Base-by-base conservation (phyloP, 1,139 yeast species). In the Sugiyamaella novakii region DNA sequence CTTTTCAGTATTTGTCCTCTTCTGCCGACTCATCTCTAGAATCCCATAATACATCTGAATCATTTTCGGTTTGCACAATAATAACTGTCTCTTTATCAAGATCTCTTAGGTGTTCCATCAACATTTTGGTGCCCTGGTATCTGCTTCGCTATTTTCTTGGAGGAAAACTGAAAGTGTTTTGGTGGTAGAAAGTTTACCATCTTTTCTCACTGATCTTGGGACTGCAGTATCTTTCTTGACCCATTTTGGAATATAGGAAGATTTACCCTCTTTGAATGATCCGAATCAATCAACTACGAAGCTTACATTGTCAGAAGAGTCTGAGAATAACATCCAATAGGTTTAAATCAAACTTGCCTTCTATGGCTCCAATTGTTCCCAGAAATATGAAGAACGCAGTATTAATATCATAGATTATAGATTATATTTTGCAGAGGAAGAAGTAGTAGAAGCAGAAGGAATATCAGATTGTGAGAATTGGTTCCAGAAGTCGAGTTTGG, bases 241-340 rank as follows among this genome's bases (percentile, higher is more conserved):
- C 56, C 56, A 53, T 10, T 19, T 35, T 6, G 56, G 55, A 8
- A 43, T 41, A 30, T 52, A 53, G 12, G 52, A 27, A 4, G 56
- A 53, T 34, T 44, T 50, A 3, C 56, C 56, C 17, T 53, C 52
- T 22, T 53, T 53, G 35, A 53, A 53, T 5, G 56, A 46, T 24
- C 56, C 56, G 30, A 53, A 53, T 55, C 56, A 53, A n/a, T 50
- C n/a, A n/a, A n/a, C n/a, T n/a, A n/a, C n/a, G n/a, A n/a, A n/a
- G n/a, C n/a, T n/a, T n/a, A n/a, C n/a, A n/a, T n/a, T n/a, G n/a
- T n/a, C n/a, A n/a, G n/a, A n/a, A n/a, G 8, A 22, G 25, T 6
- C 8, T 47, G 12, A 47, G 45, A 8, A 47, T 28, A 6, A 25
- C 40, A 31, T 51, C 54, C 12, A 52, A 15, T 6, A 36, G 44